These are phyloP conservation scores for Umbelopsis sp. DNA, from an alignment of 371 early-diverging fungal species.

Conservation along the genomic window DNA sequence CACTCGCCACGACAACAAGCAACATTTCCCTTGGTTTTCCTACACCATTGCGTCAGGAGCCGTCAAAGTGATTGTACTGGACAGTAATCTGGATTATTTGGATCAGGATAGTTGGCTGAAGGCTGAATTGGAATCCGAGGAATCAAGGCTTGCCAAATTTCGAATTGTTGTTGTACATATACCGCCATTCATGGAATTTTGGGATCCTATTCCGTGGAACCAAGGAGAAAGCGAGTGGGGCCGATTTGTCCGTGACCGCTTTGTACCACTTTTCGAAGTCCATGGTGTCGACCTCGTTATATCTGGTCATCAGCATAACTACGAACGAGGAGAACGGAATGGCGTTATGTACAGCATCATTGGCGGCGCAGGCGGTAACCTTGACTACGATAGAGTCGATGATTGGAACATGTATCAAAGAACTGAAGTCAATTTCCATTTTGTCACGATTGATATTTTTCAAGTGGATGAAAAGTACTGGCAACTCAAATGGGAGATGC, in stretches of 20 bases:
- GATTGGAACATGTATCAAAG: constrained; percentile 69
- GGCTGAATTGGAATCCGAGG: constrained; percentile 57
- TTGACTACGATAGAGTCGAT: constrained; percentile 71
- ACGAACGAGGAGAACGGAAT: constrained; percentile 63
- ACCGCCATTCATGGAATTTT: constrained; percentile 82
- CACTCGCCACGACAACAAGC: constrained; percentile 36
- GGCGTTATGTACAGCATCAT: constrained; percentile 67
- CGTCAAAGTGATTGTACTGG: constrained; percentile 71
- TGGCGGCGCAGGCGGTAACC: constrained; percentile 77
- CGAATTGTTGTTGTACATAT: constrained; percentile 75
- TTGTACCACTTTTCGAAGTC: constrained; percentile 68
- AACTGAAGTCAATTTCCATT: constrained; percentile 58
- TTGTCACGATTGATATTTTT: constrained; percentile 56
- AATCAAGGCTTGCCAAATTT: constrained; percentile 61
- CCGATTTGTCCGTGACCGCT: constrained; percentile 67
- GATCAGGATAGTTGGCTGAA: constrained; percentile 68
- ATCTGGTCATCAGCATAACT: constrained; percentile 85
- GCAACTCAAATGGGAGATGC: constrained; percentile 48
- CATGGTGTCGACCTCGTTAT: constrained; percentile 75
- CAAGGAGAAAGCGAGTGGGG: constrained; percentile 75
- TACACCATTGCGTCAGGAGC: constrained; percentile 63
- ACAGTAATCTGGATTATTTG: constrained; percentile 67
- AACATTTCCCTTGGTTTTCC: constrained; percentile 55
- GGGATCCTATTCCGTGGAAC: constrained; percentile 77
- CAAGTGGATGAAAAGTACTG: constrained; percentile 29